These are phyloP conservation scores for Physcomitrium patens DNA, from an alignment of 225 moss, liverwort and hornwort genomes.

Conservation along the genomic window DNA sequence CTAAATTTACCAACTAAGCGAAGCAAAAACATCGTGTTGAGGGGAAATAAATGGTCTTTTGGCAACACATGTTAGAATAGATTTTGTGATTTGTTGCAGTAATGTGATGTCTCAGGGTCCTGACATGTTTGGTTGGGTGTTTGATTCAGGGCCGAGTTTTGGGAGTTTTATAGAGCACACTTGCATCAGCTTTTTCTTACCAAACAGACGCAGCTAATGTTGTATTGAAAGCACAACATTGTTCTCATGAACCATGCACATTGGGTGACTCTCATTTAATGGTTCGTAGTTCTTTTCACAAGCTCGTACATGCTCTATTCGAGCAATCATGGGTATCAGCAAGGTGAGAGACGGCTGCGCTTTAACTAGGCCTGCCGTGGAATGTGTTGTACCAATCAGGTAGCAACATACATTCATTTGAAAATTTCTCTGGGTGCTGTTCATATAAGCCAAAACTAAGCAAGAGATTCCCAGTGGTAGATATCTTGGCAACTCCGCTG, in stretches of 20 bases:
- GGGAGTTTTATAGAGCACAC: constrained; percentile 72
- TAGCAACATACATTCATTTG: too few species aligned
- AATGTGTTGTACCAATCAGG: too few species aligned
- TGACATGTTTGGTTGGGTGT: constrained; percentile 15
- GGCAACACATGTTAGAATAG: not conserved
- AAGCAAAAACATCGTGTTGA: not conserved
- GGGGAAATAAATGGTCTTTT: not conserved
- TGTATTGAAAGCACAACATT: constrained; percentile 39
- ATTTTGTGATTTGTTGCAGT: not conserved
- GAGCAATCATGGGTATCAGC: constrained; percentile 1
- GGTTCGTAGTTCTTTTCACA: constrained; percentile 1
- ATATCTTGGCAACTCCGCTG: too few species aligned
- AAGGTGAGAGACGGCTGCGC: constrained; percentile 1
- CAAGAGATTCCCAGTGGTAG: too few species aligned
- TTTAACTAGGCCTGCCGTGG: too few species aligned
- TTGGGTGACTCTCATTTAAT: not conserved
- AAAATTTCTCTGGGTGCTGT: too few species aligned
- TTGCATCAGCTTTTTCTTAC: constrained; percentile 52
- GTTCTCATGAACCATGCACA: not conserved
- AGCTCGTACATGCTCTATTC: not conserved
- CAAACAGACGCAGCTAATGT: constrained; percentile 44
- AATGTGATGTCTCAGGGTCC: not conserved
- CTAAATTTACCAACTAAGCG: not conserved
- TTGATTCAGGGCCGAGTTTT: constrained; percentile 72
- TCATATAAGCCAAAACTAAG: too few species aligned